phyloP scores from a whole-genome alignment of 441 rosid genomes.

The Aleurites moluccanus region DNA sequence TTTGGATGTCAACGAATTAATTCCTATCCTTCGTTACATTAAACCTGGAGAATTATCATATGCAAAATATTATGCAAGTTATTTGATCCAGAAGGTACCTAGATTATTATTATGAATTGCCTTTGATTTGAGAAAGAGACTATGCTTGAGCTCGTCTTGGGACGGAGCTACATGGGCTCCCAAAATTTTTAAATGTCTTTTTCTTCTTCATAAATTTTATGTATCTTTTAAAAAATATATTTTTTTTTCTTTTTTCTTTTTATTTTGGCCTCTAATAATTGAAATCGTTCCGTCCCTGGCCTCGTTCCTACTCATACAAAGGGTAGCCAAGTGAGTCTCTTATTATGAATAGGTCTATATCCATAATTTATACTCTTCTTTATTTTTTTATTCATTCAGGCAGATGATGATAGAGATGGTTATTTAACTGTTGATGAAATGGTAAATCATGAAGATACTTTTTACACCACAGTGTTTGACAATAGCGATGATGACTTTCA shows the following conservation, averaged over 20 bases:
- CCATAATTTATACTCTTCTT: neutral
- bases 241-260: too few relatives aligned
- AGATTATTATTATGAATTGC: neutral
- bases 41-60: conserved; percentile 63
- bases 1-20: conserved; percentile 49
- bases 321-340: too few relatives aligned
- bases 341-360: too few relatives aligned
- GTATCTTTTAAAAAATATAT: too few relatives aligned
- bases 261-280: neutral
- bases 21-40: conserved; percentile 54
- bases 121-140: neutral
- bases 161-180: too few relatives aligned
- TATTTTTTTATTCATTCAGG: conserved; percentile 30
- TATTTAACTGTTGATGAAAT: conserved; percentile 55
- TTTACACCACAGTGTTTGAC: conserved; percentile 48
- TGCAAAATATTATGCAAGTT: conserved; percentile 54
- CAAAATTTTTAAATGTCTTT: too few relatives aligned
- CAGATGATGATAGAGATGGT: conserved; percentile 62
- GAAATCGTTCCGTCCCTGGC: neutral
- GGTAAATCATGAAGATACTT: conserved; percentile 51
- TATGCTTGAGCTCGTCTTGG: too few relatives aligned
- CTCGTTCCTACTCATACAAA: too few relatives aligned
- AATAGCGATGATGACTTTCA: conserved; percentile 38
- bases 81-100: conserved; percentile 51
- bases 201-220: too few relatives aligned